Evolutionary conservation across 2,329 filamentous ascomycete genomes (phyloP), one percentile per base, ranked within the genome.

Genomic region (Diplocarpon rosae): DNA sequence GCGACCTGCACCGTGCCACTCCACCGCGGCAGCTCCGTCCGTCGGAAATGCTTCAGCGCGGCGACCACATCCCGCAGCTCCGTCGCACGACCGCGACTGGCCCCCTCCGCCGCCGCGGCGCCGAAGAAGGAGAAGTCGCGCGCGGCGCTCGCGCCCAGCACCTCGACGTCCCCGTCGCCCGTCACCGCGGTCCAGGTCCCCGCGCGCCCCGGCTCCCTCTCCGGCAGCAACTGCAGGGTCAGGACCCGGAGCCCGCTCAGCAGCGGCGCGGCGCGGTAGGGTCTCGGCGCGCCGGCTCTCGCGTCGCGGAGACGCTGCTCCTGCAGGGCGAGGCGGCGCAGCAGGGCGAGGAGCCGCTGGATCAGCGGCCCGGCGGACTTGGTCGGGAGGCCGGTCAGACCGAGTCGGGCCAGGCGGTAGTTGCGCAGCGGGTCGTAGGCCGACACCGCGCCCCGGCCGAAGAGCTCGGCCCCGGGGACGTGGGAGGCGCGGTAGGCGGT

Each of bases 351-450:
- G 4, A 81, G 57, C n/a, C 60, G 65, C n/a, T 63, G 53, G 28
- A 73, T 66, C 12, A 78, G 47, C 5, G 66, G 66, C 0, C 75
- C 75, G 1, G 75, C 77, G 1, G 75, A 77, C 17, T 67, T 66
- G 7, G 72, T 66, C 0, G 77, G 77, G 2, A 80, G 65, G 24
- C 66, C 61, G 0, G 73, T 75, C 16, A 81, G 60, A 3, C 71
- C 73, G 17, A 81, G 53, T 0, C 69, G 71, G 10, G 58, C 59
- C 16, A 81, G 57, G 3, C 75, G 68, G 1, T 75, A 70, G 47
- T 79, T 80, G 62, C 71, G 69, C 39, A 77, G 69, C 0, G 77
- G 76, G 3, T 66, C 56, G 42, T 75, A 73, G 12, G 63, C 56
- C 0, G 61, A 69, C 48, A 51, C 65, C 67, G 8, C 65, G 35